A percentile compares a stretch with the other conserved stretches of the same genome.
These are phyloP conservation scores for Zychaea mexicana DNA, from an alignment of 371 early-diverging fungal species.

Conservation along the genomic window DNA sequence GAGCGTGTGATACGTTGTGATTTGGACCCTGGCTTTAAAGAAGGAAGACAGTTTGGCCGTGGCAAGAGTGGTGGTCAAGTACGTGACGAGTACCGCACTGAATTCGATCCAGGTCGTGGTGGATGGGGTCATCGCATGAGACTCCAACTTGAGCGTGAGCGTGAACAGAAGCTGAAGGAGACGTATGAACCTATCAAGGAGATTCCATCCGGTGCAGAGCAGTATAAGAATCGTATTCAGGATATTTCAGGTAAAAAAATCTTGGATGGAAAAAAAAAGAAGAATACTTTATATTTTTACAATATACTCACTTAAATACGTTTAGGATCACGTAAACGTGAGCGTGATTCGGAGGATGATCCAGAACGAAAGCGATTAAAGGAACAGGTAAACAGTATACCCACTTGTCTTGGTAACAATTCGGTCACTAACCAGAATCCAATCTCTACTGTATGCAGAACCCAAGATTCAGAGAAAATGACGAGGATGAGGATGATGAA, in stretches of 20 bases:
- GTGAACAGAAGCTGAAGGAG: constrained; percentile 63
- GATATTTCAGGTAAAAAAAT: constrained; percentile 17
- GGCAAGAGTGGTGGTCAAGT: constrained; percentile 96
- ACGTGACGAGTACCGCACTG: constrained; percentile 92
- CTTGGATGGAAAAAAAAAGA: not conserved
- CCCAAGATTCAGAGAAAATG: constrained; percentile 62
- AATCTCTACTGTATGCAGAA: constrained; percentile 27
- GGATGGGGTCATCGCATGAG: constrained; percentile 93
- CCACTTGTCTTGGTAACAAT: too few species aligned
- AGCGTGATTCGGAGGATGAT: constrained; percentile 44
- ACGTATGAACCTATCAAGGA: constrained; percentile 66
- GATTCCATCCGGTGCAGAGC: constrained; percentile 65
- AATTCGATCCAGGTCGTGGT: constrained; percentile 95
- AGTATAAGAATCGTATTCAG: constrained; percentile 50
- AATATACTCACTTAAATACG: too few species aligned
- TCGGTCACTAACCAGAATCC: not conserved
- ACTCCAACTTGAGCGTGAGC: constrained; percentile 62
- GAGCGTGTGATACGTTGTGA: constrained; percentile 95
- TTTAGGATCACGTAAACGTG: constrained; percentile 34
- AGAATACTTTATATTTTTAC: not conserved
- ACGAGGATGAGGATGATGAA: constrained; percentile 52
- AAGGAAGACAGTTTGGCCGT: constrained; percentile 97
- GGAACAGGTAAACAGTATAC: constrained; percentile 31
- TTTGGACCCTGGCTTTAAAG: constrained; percentile 96
- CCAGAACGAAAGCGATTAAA: constrained; percentile 45